Percentiles rank a stretch among this genome's conserved stretches.
phyloP scores from a whole-genome alignment of 495 filamentous ascomycete genomes.

The Talaromyces liani region DNA sequence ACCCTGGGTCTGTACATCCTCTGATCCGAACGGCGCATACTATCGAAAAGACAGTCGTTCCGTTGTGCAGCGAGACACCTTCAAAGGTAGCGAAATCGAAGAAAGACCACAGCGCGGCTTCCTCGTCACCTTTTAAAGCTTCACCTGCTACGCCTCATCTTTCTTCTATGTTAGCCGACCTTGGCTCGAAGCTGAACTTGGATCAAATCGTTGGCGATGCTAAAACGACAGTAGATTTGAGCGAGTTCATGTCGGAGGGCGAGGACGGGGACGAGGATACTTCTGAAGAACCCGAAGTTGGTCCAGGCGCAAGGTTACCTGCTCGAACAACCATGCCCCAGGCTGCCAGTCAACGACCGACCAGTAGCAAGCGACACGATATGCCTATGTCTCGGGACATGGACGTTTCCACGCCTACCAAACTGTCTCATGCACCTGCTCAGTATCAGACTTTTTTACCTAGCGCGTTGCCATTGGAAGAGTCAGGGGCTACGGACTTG shows the following conservation, averaged over 20 bases:
- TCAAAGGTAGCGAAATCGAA: neutral
- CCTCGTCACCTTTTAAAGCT: constrained; percentile 39
- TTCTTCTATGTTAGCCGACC: constrained; percentile 59
- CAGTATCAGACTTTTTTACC: constrained; percentile 19
- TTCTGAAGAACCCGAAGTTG: constrained; percentile 12
- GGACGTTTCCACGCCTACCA: constrained; percentile 26
- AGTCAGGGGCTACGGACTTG: constrained; percentile 38
- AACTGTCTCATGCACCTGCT: constrained; percentile 24
- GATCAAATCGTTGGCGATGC: constrained; percentile 39
- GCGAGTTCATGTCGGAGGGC: constrained; percentile 21
- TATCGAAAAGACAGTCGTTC: constrained; percentile 43
- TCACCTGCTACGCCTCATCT: constrained; percentile 71
- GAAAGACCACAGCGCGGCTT: neutral
- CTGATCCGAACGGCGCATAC: constrained; percentile 53
- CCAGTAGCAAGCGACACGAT: constrained; percentile 49
- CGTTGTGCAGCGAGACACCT: constrained; percentile 17
- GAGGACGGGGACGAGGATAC: constrained; percentile 21
- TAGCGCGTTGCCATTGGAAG: constrained; percentile 22
- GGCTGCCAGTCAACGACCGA: constrained; percentile 40
- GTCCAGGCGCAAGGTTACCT: constrained; percentile 36
- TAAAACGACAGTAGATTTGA: constrained; percentile 21
- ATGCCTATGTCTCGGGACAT: constrained; percentile 16
- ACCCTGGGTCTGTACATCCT: constrained; percentile 57
- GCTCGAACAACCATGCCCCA: constrained; percentile 52
- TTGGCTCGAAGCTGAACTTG: constrained; percentile 58